Percentiles rank a stretch among this genome's conserved stretches.
These are phyloP conservation scores for Haplosporangium gracile DNA, from an alignment of 192 early-diverging fungal species.

Conservation along the genomic window DNA sequence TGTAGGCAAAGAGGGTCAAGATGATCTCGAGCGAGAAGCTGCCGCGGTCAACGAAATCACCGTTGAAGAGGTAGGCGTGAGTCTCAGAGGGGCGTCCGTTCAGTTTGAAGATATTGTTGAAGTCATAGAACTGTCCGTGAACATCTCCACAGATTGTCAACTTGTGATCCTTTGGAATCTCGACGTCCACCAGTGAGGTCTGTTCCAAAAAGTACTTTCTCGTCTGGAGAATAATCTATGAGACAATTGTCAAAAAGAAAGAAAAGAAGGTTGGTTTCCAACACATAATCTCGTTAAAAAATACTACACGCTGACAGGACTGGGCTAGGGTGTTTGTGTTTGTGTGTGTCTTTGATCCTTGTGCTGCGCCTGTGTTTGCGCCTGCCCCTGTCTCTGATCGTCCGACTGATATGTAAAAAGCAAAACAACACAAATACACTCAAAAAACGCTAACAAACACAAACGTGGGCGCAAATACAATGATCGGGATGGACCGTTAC, in stretches of 20 bases:
- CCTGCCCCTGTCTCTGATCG: background rate
- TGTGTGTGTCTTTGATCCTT: background rate
- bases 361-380: no score
- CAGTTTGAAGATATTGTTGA: slow-evolving; percentile 94
- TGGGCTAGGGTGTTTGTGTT: background rate
- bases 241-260: background rate
- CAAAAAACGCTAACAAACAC: background rate
- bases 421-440: background rate
- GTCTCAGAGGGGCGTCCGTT: slow-evolving; percentile 90
- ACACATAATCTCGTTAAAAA: background rate
- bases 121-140: slow-evolving; percentile 98
- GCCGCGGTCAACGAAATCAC: slow-evolving; percentile 99
- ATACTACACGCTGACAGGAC: no score
- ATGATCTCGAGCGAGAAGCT: slow-evolving; percentile 98
- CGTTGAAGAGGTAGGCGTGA: slow-evolving; percentile 95
- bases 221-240: slow-evolving; percentile 80
- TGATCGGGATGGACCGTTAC: slow-evolving; percentile 32
- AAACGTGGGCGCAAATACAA: background rate
- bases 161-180: slow-evolving; percentile 77
- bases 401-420: background rate
- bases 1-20: slow-evolving; percentile 90
- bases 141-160: slow-evolving; percentile 98
- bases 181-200: slow-evolving; percentile 88
- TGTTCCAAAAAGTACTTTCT: slow-evolving; percentile 81
- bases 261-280: background rate